Evolutionary conservation across 2,329 filamentous ascomycete genomes (phyloP), one percentile per base, ranked within the genome.

Genomic region (Stachybotrys echinatus): DNA sequence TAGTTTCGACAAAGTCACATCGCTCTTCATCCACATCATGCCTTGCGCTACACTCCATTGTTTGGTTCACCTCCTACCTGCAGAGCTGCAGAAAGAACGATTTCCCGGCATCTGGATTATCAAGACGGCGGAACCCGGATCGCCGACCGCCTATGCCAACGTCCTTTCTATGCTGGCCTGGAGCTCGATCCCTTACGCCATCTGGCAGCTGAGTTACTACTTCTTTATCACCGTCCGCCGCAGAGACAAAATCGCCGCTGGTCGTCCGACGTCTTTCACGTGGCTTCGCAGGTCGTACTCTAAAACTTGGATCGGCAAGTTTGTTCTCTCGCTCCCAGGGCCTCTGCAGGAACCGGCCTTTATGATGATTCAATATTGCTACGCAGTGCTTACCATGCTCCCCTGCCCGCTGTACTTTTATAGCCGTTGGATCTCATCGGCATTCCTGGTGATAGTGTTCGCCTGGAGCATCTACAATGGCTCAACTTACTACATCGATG

Each of bases 1-100:
- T 75, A 95, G 90, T 64, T 85, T 99, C 70, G 94, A 99, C 77
- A 99, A 99, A 71, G 91, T 97, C 53, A 95, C 92, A 12, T 94
- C 89, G 65, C 79, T 99, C n/a, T 99, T 99, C 73, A 96, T 99
- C 59, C 94, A 99, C 69, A 95, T 99, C 62, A 99, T 99, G 92
- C 94, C 94, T 1, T 96, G 92, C 57, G 92, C 88, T 6, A 89
- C 92, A 2, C 79, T 99, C 12, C 94, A 99, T 69, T 95, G 90
- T 64, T 78, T 99, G 14, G 88, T 96, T 17, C 94, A 99, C 65
- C 76, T 97, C 19, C 76, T 91, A 12, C 71, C 87, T 0, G 69
- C 80, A 1, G 81, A 83, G 20, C 66, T 80, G 40, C 87, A 95
- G 62, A 74, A 77, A 55, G 69, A 74, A 22, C 82, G 85, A 19